Evolutionary conservation across 768 basidiomycete genomes (phyloP).

Genomic region (Suillus ampliporus): DNA sequence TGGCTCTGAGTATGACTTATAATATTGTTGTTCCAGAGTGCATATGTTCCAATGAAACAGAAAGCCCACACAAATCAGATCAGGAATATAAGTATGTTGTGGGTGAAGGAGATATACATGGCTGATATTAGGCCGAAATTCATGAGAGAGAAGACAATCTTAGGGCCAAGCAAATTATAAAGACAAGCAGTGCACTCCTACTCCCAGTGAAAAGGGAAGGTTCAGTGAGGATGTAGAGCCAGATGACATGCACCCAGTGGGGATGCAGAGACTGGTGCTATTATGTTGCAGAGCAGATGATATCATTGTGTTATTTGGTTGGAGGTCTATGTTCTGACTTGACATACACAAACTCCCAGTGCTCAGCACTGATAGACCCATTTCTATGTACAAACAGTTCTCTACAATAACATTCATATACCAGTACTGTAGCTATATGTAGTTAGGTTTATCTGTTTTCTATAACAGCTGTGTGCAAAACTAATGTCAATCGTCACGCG

Average conservation of each 20-base stretch:
- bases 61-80: too few relatives aligned
- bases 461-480: too few relatives aligned
- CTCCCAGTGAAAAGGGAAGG: conserved; percentile 37
- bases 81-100: too few relatives aligned
- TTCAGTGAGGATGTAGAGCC: conserved; percentile 45
- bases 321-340: neutral
- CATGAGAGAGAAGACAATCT: conserved; percentile 14
- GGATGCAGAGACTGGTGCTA: neutral
- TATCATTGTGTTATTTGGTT: neutral
- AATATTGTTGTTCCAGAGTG: too few relatives aligned
- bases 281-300: neutral
- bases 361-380: neutral
- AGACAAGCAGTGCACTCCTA: conserved; percentile 28
- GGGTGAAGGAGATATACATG: too few relatives aligned
- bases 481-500: too few relatives aligned
- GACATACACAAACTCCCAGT: conserved; percentile 4
- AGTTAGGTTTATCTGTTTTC: neutral
- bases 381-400: neutral
- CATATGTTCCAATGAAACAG: too few relatives aligned
- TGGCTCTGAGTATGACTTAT: too few relatives aligned
- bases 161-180: conserved; percentile 19
- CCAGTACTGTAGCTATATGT: neutral
- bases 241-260: neutral
- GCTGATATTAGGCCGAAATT: too few relatives aligned
- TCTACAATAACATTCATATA: neutral